A percentile compares a stretch with the other conserved stretches of the same genome.
These are phyloP conservation scores for Colletotrichum aenigma DNA, from an alignment of 2,329 filamentous ascomycete species.

Conservation along the genomic window DNA sequence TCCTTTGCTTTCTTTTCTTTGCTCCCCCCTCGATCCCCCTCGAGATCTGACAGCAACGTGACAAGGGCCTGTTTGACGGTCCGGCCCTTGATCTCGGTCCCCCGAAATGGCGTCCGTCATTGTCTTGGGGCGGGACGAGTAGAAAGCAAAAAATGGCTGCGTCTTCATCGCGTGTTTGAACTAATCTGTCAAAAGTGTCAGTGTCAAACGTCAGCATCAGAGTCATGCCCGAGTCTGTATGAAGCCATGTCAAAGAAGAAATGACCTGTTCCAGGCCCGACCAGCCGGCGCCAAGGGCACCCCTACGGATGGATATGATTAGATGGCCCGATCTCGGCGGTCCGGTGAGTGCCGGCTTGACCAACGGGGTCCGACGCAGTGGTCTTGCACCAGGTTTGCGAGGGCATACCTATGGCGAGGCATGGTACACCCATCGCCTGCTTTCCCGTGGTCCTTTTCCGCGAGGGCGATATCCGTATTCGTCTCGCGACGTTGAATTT, in stretches of 20 bases:
- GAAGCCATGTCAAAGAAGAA: background rate
- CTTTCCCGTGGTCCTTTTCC: slow-evolving; percentile 2
- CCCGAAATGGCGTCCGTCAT: background rate
- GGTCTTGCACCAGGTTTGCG: slow-evolving; percentile 1
- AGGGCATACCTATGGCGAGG: background rate
- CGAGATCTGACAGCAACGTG: background rate
- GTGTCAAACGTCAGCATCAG: background rate
- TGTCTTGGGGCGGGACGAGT: background rate
- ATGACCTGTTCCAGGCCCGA: background rate
- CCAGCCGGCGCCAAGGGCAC: slow-evolving; percentile 5
- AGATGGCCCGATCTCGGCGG: slow-evolving; percentile 12
- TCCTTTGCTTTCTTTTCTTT: background rate
- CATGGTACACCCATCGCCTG: background rate
- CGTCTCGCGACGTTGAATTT: background rate
- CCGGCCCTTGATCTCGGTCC: slow-evolving; percentile 5
- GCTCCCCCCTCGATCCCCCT: background rate
- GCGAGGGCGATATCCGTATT: slow-evolving; percentile 1
- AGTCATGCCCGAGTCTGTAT: background rate
- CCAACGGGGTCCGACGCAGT: slow-evolving; percentile 10
- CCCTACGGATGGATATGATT: slow-evolving; percentile 8
- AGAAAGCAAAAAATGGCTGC: background rate
- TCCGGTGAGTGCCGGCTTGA: slow-evolving; percentile 13
- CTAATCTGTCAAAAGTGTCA: slow-evolving; percentile 1
- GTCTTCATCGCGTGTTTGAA: background rate
- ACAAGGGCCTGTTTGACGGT: background rate